These are phyloP conservation scores for Phytophthora niederhauseri DNA, from an alignment of 352 stramenopile genomes.

Conservation along the genomic window DNA sequence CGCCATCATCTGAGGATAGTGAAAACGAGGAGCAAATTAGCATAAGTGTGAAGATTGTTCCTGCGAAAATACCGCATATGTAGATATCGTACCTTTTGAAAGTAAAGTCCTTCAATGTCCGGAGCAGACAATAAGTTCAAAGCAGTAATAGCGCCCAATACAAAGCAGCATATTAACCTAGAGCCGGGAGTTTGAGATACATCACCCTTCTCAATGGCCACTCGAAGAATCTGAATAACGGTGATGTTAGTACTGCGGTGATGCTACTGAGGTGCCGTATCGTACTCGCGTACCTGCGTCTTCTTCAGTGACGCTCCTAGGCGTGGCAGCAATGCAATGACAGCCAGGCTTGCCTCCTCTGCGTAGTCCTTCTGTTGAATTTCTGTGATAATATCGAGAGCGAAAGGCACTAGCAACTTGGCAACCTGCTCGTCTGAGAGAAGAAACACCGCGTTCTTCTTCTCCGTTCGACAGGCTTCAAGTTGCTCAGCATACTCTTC, in stretches of 20 bases:
- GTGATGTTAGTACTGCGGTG: conserved; percentile 1
- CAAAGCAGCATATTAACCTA: conserved; percentile 77
- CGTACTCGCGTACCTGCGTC: conserved; percentile 50
- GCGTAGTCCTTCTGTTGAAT: conserved; percentile 83
- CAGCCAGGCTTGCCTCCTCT: conserved; percentile 59
- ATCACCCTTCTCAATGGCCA: conserved; percentile 85
- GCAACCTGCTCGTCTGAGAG: conserved; percentile 76
- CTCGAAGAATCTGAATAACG: conserved; percentile 67
- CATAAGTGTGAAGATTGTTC: not conserved
- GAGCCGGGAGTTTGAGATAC: conserved; percentile 79
- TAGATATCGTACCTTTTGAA: conserved; percentile 64
- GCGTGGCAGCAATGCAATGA: conserved; percentile 67
- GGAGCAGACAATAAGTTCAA: conserved; percentile 66
- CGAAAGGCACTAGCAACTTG: conserved; percentile 75
- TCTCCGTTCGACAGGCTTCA: conserved; percentile 53
- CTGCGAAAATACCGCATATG: not conserved
- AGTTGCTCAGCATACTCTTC: conserved; percentile 68
- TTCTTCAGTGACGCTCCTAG: conserved; percentile 72
- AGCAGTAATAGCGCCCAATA: conserved; percentile 75
- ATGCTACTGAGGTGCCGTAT: not conserved
- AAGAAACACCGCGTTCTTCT: conserved; percentile 67
- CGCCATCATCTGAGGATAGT: conserved; percentile 70
- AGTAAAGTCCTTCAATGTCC: conserved; percentile 84
- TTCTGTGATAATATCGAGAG: conserved; percentile 74
- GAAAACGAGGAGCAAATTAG: not conserved